Percentiles rank a stretch among this genome's conserved stretches.
phyloP scores from a whole-genome alignment of 2,329 filamentous ascomycete species.

The Cylindrodendrum hubeiense region DNA sequence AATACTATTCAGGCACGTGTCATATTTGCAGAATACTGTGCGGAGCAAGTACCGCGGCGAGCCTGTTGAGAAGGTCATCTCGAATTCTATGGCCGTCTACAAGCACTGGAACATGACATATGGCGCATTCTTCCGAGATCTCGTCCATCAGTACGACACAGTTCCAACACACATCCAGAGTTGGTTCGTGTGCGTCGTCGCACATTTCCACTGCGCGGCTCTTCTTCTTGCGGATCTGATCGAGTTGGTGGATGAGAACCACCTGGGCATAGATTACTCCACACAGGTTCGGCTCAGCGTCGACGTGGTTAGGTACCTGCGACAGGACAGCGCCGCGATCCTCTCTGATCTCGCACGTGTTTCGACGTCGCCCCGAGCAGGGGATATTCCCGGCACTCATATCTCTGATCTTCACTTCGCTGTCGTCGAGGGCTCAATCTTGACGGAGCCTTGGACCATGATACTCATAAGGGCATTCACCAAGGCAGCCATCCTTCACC shows the following conservation, averaged over 20 bases:
- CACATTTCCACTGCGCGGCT: slow-evolving; percentile 69
- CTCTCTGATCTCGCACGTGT: slow-evolving; percentile 63
- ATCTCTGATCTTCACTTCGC: slow-evolving; percentile 63
- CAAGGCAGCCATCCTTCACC: slow-evolving; percentile 55
- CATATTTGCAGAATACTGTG: slow-evolving; percentile 66
- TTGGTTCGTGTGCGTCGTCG: slow-evolving; percentile 69
- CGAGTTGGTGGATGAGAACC: slow-evolving; percentile 60
- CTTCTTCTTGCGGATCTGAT: slow-evolving; percentile 68
- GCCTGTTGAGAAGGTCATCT: slow-evolving; percentile 61
- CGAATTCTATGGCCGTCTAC: slow-evolving; percentile 62
- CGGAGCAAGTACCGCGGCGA: slow-evolving; percentile 52
- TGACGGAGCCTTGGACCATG: slow-evolving; percentile 72
- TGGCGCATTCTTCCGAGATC: slow-evolving; percentile 64
- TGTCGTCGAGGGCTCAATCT: slow-evolving; percentile 65
- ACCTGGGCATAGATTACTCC: slow-evolving; percentile 42
- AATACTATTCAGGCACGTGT: slow-evolving; percentile 67
- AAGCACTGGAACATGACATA: slow-evolving; percentile 67
- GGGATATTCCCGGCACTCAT: slow-evolving; percentile 40
- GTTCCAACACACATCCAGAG: slow-evolving; percentile 67
- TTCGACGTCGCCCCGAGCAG: slow-evolving; percentile 52
- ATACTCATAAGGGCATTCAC: slow-evolving; percentile 66
- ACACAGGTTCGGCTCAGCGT: slow-evolving; percentile 44
- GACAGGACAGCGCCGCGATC: slow-evolving; percentile 57
- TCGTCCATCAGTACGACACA: slow-evolving; percentile 60
- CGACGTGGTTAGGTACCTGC: slow-evolving; percentile 54